These are phyloP conservation scores for Angomonas deanei DNA, from an alignment of 208 protist species.

Conservation along the genomic window DNA sequence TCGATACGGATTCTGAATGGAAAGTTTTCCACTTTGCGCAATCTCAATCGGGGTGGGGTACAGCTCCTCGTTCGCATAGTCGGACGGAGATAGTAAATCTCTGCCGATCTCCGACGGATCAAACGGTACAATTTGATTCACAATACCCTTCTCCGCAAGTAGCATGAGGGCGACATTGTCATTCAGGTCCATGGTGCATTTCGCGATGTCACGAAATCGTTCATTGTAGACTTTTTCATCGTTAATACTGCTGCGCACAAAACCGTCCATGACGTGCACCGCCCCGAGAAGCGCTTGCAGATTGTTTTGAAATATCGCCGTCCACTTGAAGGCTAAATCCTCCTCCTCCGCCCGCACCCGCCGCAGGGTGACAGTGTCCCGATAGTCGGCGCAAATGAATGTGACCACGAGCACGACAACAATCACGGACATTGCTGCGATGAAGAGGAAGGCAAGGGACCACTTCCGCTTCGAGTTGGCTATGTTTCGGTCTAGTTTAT, in stretches of 20 bases:
- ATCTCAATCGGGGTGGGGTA: not conserved
- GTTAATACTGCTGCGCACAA: constrained; percentile 15
- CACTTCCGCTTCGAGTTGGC: not conserved
- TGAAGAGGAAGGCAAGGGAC: not conserved
- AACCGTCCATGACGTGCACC: constrained; percentile 32
- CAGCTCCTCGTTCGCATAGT: constrained; percentile 10
- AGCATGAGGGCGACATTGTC: constrained; percentile 6
- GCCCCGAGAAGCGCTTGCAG: constrained; percentile 31
- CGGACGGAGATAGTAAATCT: not conserved
- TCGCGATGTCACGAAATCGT: constrained; percentile 23
- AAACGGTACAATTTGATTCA: constrained; percentile 21
- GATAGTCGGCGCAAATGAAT: not conserved
- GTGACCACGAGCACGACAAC: not conserved
- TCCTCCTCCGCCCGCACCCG: constrained; percentile 8
- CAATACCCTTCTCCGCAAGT: constrained; percentile 27
- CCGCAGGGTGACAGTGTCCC: not conserved
- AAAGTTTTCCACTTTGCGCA: not conserved
- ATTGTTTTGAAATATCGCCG: constrained; percentile 18
- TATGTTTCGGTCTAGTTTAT: not conserved
- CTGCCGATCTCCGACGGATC: not conserved
- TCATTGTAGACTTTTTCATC: constrained; percentile 4
- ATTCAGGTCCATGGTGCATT: constrained; percentile 6
- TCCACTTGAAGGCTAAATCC: constrained; percentile 14
- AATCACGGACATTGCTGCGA: not conserved
- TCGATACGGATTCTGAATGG: not conserved